Base-by-base conservation (phyloP, 208 protist species). In the Leishmania martiniquensis region DNA sequence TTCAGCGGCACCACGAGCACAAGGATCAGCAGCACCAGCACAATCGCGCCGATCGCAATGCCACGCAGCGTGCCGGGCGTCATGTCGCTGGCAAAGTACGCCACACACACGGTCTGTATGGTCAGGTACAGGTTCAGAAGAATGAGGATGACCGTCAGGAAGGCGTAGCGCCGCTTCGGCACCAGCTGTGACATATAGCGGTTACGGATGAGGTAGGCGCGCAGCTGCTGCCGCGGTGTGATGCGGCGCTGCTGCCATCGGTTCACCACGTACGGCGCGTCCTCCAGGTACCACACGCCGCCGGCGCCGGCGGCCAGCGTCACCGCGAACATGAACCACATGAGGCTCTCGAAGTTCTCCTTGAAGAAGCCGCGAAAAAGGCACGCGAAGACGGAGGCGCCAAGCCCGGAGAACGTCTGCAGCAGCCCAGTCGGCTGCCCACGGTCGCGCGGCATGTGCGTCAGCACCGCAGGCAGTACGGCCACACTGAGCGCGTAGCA, bases 101-200 rank as follows among this genome's bases (percentile, higher is more conserved):
- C 81, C 37, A 81, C 87, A 73, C 54, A 63, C n/a, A 91, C 65
- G 3, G 84, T 68, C 72, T 91, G 89, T 39, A 84, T 81, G 20
- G 89, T 91, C 44, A 91, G 55, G 85, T 85, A 93, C 5, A 90
- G 55, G 80, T 93, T 93, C 42, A 89, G 65, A 22, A 87, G 49
- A 34, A 91, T 20, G 7, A 93, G 72, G 4, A 89, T 47, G 17
- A 76, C 2, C 52, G 78, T 75, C 34, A 84, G 44, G 49, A 93
- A 75, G 29, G 37, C 17, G 52, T 83, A 87, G 49, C 87, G 89
- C 20, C 86, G 85, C 52, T 86, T 75, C 7, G 89, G 87, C 44
- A 93, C 69, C 4, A 91, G 75, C 78, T 91, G 85, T 0, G 85
- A 83, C 85, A 89, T 89, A 77, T 89, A 91, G 44, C 88, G 85